Evolutionary conservation across 2,329 filamentous ascomycete genomes (phyloP).

Genomic region (Monosporascus sp.): DNA sequence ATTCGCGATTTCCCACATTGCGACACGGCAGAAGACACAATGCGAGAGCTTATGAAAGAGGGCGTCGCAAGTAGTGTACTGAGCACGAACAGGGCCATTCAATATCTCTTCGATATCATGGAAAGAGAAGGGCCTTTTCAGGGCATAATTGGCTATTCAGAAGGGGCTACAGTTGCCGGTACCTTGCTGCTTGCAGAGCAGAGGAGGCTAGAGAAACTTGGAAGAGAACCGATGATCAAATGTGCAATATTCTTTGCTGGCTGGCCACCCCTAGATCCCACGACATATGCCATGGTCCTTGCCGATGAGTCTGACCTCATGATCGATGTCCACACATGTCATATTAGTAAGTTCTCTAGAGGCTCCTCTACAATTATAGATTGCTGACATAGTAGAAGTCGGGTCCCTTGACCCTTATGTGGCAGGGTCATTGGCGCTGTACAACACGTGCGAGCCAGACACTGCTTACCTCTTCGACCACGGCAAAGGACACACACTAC

Average conservation of each 20-base stretch:
- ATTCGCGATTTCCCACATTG: constrained; percentile 50
- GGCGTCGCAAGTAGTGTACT: constrained; percentile 31
- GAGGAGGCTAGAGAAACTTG: constrained; percentile 18
- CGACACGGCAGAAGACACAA: constrained; percentile 48
- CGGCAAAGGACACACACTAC: constrained; percentile 58
- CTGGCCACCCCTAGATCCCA: constrained; percentile 45
- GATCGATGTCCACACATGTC: constrained; percentile 47
- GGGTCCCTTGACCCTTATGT: constrained; percentile 55
- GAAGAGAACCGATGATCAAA: constrained; percentile 33
- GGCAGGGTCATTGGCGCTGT: constrained; percentile 54
- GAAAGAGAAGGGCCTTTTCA: constrained; percentile 27
- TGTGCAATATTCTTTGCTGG: constrained; percentile 48
- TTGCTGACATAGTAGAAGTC: constrained; percentile 28
- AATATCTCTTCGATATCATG: constrained; percentile 31
- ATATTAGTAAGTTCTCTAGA: constrained; percentile 36
- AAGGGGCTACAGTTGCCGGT: constrained; percentile 24
- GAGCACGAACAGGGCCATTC: constrained; percentile 36
- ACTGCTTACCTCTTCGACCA: constrained; percentile 58
- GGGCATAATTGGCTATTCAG: constrained; percentile 27
- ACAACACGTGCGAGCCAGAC: constrained; percentile 56
- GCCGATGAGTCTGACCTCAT: constrained; percentile 42
- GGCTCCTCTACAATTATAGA: neutral
- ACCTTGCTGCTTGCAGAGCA: constrained; percentile 26
- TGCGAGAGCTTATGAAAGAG: constrained; percentile 42
- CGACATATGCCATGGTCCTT: constrained; percentile 38